Conservation (phyloP, 768 basidiomycete species). For the Vishniacozyma victoriae region DNA sequence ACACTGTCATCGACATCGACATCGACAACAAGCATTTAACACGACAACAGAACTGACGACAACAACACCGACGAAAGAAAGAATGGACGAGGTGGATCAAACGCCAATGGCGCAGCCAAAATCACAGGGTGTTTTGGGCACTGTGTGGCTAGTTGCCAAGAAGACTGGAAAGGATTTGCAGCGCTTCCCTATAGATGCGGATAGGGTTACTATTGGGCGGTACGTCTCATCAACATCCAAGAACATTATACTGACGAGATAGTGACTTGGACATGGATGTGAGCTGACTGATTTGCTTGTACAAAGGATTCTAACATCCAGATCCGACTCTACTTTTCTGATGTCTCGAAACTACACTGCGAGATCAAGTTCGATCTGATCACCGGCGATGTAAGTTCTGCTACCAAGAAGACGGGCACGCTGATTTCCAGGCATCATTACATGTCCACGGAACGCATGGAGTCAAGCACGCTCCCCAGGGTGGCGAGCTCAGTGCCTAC, state of each 20-base stretch:
- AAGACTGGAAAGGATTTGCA: slow-evolving; percentile 32
- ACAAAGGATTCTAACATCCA: not conserved
- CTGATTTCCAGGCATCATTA: slow-evolving; percentile 26
- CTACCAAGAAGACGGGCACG: not conserved
- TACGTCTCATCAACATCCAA: slow-evolving; percentile 12
- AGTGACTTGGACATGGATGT: slow-evolving; percentile 37
- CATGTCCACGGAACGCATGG: slow-evolving; percentile 34
- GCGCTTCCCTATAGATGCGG: slow-evolving; percentile 31
- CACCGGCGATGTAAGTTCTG: not conserved
- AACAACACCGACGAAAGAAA: not conserved
- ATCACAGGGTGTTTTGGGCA: slow-evolving; percentile 13
- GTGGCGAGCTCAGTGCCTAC: slow-evolving; percentile 8
- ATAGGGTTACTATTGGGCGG: slow-evolving; percentile 35
- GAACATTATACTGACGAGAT: not conserved
- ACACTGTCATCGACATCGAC: no score
- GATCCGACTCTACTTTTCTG: slow-evolving; percentile 41
- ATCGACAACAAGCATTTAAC: no score
- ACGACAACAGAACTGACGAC: not conserved
- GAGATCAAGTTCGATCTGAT: slow-evolving; percentile 38
- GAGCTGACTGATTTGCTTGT: not conserved
- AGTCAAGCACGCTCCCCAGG: slow-evolving; percentile 18
- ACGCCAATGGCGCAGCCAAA: slow-evolving; percentile 7
- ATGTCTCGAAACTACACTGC: slow-evolving; percentile 42
- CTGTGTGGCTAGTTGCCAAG: slow-evolving; percentile 18
- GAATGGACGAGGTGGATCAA: slow-evolving; percentile 4